A percentile compares a stretch with the other conserved stretches of the same genome.
These are phyloP conservation scores for Spongospora subterranea DNA, from an alignment of 208 protist species.

Conservation along the genomic window DNA sequence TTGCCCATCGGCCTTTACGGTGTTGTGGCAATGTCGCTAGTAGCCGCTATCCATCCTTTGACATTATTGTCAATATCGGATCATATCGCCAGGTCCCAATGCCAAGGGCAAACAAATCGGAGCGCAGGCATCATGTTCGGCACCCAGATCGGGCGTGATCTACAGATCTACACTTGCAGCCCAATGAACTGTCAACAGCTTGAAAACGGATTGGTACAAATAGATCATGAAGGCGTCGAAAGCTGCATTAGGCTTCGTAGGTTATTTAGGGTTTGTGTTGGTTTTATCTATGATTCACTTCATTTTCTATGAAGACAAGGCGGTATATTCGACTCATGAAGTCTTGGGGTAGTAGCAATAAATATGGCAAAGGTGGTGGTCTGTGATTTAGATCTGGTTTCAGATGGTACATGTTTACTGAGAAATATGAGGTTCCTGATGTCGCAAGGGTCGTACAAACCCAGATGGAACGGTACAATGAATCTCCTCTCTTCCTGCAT, in stretches of 20 bases:
- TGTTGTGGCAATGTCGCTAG: background rate
- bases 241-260: conserved; percentile 11
- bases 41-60: background rate
- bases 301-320: conserved; percentile 25
- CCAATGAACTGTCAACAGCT: background rate
- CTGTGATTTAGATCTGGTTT: background rate
- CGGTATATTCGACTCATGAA: conserved; percentile 15
- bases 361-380: background rate
- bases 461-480: conserved; percentile 2
- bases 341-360: conserved; percentile 33
- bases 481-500: conserved; percentile 33
- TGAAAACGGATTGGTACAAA: background rate
- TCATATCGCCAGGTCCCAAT: background rate
- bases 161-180: background rate
- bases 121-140: conserved; percentile 20
- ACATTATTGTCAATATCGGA: background rate
- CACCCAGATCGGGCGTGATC: conserved; percentile 27
- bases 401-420: background rate
- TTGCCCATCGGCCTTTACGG: too few relatives aligned
- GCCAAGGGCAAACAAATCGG: background rate
- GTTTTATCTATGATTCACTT: background rate
- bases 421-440: background rate
- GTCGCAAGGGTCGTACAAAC: background rate
- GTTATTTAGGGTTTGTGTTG: background rate
- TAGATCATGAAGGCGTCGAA: background rate